Base-by-base conservation (phyloP, 768 basidiomycete genomes). In the Inosperma sp. region DNA sequence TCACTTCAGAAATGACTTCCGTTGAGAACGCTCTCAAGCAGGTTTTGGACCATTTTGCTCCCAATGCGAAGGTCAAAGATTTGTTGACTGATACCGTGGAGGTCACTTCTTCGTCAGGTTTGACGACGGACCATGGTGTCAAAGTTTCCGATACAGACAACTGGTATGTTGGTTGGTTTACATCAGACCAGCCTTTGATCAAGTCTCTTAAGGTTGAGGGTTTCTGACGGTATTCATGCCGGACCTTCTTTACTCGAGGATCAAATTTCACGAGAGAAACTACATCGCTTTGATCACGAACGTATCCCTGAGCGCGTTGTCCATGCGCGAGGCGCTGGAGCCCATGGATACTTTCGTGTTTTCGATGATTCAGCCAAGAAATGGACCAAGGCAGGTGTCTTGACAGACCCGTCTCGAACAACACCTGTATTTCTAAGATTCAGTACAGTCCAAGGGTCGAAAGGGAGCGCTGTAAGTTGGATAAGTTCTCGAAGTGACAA, bases 271-370 rank as follows among this genome's bases (percentile, higher is more conserved):
- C 79, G 85, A 56, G 83, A 86, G 70, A 88, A 89, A 66, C 80
- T 90, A 25, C 79, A 79, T 47, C 78, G 83, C 12, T 93, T 91
- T 59, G 89, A 92, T 62, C 89, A 91, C 60, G 90, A 93, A 64
- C 85, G 89, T 33, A 93, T 93, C 48, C 91, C 92, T 0, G 91
- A 91, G 72, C 86, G 88, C 37, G 82, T 85, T 8, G 84, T 85
- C 7, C 76, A 77, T 61, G 83, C 86, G 39, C 81, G 86, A 12
- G 86, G 86, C n/a, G 62, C 80, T 23, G 87, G 80, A 45, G 90
- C 88, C 10, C 90, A 92, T 62, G 91, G 92, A 3, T 77, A 83
- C 60, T 94, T 95, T 77, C 83, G 78, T 65, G 81, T 87, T 3
- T 77, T 72, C 44, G 82, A 89, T 64, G 72, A 81, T 50, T 68